phyloP scores from a whole-genome alignment of 805 yeast species.

The Sungouiozyma intestinalis region DNA sequence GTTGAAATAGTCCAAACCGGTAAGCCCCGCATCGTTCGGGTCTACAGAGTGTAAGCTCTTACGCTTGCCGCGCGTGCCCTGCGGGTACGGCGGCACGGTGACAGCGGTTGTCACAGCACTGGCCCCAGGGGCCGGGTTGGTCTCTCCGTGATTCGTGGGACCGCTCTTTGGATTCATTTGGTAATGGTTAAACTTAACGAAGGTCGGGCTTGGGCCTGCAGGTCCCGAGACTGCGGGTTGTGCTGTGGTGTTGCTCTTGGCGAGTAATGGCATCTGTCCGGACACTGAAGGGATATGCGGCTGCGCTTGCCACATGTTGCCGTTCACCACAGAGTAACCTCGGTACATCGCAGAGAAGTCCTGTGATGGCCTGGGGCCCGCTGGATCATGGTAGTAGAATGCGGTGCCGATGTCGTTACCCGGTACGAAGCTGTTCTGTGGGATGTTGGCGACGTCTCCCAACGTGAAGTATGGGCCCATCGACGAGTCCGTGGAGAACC shows the following conservation, averaged over 20 bases:
- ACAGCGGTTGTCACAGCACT: conserved; percentile 7
- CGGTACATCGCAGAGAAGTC: conserved; percentile 12
- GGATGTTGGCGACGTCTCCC: conserved; percentile 1
- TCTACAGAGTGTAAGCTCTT: background rate
- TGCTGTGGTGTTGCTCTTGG: conserved; percentile 21
- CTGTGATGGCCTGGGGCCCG: conserved; percentile 1
- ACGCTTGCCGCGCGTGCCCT: background rate
- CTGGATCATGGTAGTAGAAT: background rate
- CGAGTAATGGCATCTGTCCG: conserved; percentile 1
- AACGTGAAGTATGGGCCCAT: conserved; percentile 22
- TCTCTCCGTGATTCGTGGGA: too few species aligned
- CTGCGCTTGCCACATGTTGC: conserved; percentile 16
- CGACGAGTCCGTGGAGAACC: conserved; percentile 22
- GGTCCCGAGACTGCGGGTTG: too few species aligned
- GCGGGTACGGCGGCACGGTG: conserved; percentile 6
- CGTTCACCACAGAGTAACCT: conserved; percentile 23
- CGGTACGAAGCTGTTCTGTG: background rate
- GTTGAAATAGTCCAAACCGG: background rate
- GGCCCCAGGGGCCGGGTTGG: conserved; percentile 2
- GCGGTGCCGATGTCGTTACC: too few species aligned
- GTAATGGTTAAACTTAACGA: background rate
- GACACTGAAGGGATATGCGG: conserved; percentile 8
- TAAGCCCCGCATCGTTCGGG: background rate
- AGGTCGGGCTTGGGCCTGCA: conserved; percentile 34
- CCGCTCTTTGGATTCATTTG: conserved; percentile 7